A percentile compares a stretch with the other conserved stretches of the same genome.
Conservation (phyloP, 2,329 filamentous ascomycete genomes). For the Penicillium sp. region DNA sequence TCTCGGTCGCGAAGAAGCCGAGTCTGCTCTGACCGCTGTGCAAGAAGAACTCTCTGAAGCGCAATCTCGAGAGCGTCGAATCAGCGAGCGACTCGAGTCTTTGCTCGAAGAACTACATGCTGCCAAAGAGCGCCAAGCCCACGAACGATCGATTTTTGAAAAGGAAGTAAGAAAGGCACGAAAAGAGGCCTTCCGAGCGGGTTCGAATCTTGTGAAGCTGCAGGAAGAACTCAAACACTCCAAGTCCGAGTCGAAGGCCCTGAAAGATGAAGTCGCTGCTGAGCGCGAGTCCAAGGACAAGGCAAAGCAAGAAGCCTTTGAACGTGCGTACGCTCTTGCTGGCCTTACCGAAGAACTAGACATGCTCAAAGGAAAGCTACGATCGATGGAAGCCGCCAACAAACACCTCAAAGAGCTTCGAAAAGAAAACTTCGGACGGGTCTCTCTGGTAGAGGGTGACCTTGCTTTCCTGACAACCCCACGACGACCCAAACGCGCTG, state of each 20-base stretch:
- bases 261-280: conserved; percentile 57
- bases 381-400: conserved; percentile 44
- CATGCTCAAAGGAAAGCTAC: conserved; percentile 47
- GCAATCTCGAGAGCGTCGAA: conserved; percentile 48
- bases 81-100: conserved; percentile 50
- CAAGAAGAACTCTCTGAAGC: conserved; percentile 47
- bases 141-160: conserved; percentile 56
- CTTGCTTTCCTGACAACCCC: conserved; percentile 38
- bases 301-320: conserved; percentile 52
- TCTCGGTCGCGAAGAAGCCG: conserved; percentile 52
- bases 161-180: conserved; percentile 60
- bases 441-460: conserved; percentile 39
- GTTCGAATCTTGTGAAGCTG: conserved; percentile 57
- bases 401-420: conserved; percentile 39
- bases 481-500: conserved; percentile 41
- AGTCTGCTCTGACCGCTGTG: conserved; percentile 41
- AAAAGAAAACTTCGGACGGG: conserved; percentile 32
- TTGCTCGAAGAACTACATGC: conserved; percentile 57
- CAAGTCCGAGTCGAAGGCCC: conserved; percentile 50
- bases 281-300: conserved; percentile 53
- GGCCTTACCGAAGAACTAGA: conserved; percentile 51
- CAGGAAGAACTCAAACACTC: conserved; percentile 56
- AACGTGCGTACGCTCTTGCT: conserved; percentile 51
- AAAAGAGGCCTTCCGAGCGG: conserved; percentile 62
- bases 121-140: conserved; percentile 55